Evolutionary conservation across 2,329 filamentous ascomycete genomes (phyloP), one percentile per base, ranked within the genome.

Genomic region (Helotiales sp.): DNA sequence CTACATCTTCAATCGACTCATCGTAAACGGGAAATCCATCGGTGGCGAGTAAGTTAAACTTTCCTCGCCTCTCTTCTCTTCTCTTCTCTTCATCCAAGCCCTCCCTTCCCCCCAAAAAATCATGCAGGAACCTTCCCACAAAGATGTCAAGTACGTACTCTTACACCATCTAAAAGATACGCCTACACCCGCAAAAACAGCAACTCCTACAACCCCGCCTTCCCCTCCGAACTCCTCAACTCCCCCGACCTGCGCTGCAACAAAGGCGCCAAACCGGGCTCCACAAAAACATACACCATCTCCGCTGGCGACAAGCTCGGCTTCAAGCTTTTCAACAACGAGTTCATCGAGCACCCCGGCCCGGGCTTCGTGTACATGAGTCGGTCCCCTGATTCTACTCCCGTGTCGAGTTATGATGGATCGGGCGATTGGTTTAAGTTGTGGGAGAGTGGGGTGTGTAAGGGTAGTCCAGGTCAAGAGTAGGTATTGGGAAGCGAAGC

Each of bases 281-380:
- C 20, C 8, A 20, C 45, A 1, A 26, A 24, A 22, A 20, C 22
- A 20, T 26, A 49, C 45, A 26, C 45, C 45, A 26, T 49, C 45
- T 11, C 7, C 22, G 45, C 45, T 4, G 45, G 45, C 45, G 20
- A 24, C 45, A 49, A 20, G 10, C 22, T 49, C 20, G 45, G 45
- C 45, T 49, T 49, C 45, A 49, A 49, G 45, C 45, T 49, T 22
- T 49, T 49, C 45, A 49, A 49, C 20, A 49, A 49, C 45, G 45
- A 49, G 10, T 49, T 49, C 45, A 49, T 49, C 45, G 45, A 49
- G 45, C 45, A 49, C 22, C 45, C 45, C 22, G 45, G 45, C 22
- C 22, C 45, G 5, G 45, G 45, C 22, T 49, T 49, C 22, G 45
- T 49, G 20, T 49, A 49, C 45, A 49, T 49, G 45, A 22, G n/a